These are phyloP conservation scores for Linnemannia hyalina DNA, from an alignment of 192 early-diverging fungal genomes.

Conservation along the genomic window DNA sequence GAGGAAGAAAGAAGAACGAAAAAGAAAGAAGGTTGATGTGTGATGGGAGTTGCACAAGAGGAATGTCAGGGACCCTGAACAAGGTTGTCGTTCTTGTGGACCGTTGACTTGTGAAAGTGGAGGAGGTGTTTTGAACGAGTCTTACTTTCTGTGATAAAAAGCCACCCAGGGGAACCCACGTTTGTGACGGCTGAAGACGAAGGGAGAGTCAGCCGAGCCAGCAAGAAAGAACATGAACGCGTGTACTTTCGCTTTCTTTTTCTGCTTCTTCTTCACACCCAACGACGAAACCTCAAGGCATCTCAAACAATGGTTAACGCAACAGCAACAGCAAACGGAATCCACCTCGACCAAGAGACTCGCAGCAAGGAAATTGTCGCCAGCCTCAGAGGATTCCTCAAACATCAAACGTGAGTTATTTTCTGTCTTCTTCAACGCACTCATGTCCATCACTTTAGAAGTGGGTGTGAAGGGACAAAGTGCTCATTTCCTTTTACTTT, in stretches of 20 bases:
- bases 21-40: not conserved
- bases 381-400: slow-evolving; percentile 42
- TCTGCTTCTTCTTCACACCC: not conserved
- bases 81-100: no score
- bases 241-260: not conserved
- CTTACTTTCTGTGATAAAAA: not conserved
- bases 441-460: not conserved
- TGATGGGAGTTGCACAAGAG: not conserved
- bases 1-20: not conserved
- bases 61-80: not conserved
- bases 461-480: not conserved
- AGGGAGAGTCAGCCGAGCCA: not conserved
- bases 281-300: not conserved
- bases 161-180: not conserved
- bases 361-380: slow-evolving; percentile 43
- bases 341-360: slow-evolving; percentile 37
- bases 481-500: not conserved
- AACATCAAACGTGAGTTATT: slow-evolving; percentile 43
- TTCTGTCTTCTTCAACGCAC: no score
- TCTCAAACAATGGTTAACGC: slow-evolving; percentile 25
- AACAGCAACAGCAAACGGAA: slow-evolving; percentile 11
- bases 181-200: not conserved
- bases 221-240: not conserved
- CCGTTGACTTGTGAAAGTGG: not conserved
- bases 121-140: not conserved